Evolutionary conservation across 2,329 filamentous ascomycete species (phyloP).

Genomic region (Botryotinia convoluta): DNA sequence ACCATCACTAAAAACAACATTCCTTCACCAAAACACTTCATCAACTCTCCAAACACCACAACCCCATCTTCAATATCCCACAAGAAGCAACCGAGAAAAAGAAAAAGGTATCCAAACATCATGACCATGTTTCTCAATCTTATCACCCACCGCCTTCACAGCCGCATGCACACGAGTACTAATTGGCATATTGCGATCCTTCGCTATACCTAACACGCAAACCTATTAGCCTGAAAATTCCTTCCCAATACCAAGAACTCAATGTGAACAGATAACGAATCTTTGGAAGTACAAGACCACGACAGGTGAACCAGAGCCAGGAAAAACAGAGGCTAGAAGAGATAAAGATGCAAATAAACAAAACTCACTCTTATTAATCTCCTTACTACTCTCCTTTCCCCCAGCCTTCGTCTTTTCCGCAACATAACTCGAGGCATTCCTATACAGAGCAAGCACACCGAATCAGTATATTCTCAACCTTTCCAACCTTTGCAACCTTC

Average conservation of each 20-base stretch:
- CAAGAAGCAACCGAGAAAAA: neutral
- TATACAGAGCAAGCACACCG: neutral
- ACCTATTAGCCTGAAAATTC: neutral
- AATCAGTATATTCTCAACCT: too few relatives aligned
- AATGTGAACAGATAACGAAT: too few relatives aligned
- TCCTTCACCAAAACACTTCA: neutral
- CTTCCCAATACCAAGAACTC: too few relatives aligned
- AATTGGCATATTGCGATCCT: neutral
- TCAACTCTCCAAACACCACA: neutral
- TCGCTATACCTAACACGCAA: neutral
- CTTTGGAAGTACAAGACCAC: too few relatives aligned
- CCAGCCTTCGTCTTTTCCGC: neutral
- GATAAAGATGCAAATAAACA: neutral
- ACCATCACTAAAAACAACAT: neutral
- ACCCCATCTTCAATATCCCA: neutral
- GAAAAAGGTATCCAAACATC: neutral
- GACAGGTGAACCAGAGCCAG: too few relatives aligned
- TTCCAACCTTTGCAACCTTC: fast-evolving
- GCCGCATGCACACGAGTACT: neutral
- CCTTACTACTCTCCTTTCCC: neutral
- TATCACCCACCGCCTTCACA: neutral
- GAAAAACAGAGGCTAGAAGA: neutral
- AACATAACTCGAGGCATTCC: neutral
- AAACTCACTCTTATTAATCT: neutral
- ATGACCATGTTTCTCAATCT: constrained; percentile 4